Conservation (phyloP, 2,329 filamentous ascomycete genomes). For the Apiospora phragmitis region DNA sequence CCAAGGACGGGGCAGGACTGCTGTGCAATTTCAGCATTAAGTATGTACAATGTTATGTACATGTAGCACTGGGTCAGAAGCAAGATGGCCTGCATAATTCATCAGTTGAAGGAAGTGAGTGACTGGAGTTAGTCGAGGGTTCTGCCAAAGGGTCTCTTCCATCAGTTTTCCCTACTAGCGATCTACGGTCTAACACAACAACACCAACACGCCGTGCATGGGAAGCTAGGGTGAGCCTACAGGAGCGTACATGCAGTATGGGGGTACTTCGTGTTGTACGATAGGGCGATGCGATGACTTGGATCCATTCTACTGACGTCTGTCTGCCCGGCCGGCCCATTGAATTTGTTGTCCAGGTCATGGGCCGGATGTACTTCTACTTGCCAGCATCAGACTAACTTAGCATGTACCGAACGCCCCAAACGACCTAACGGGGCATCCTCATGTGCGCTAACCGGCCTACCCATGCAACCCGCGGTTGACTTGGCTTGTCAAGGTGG, state of each 20-base stretch:
- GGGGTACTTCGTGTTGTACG: not conserved
- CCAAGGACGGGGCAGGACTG: not conserved
- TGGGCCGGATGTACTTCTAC: not conserved
- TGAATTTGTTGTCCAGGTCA: slow-evolving; percentile 6
- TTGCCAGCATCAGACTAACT: not conserved
- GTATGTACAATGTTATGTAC: too few species aligned
- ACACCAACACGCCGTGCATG: not conserved
- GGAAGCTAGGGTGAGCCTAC: not conserved
- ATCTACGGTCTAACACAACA: not conserved
- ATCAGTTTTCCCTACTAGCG: not conserved
- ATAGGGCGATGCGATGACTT: not conserved
- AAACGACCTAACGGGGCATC: slow-evolving; percentile 6
- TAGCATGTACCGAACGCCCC: slow-evolving; percentile 5
- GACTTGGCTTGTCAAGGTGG: slow-evolving; percentile 11
- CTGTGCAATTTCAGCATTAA: not conserved
- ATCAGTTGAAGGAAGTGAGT: not conserved
- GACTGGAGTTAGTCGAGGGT: too few species aligned
- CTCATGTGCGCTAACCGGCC: slow-evolving; percentile 1
- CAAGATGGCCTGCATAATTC: not conserved
- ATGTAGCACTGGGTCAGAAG: not conserved
- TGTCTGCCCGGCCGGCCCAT: not conserved
- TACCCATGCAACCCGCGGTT: slow-evolving; percentile 10
- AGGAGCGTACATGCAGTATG: not conserved
- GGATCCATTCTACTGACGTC: slow-evolving; percentile 2
- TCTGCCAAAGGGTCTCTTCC: not conserved